Base-by-base conservation (phyloP, 169 alveolate genomes). In the Cyclospora cayetanensis region DNA sequence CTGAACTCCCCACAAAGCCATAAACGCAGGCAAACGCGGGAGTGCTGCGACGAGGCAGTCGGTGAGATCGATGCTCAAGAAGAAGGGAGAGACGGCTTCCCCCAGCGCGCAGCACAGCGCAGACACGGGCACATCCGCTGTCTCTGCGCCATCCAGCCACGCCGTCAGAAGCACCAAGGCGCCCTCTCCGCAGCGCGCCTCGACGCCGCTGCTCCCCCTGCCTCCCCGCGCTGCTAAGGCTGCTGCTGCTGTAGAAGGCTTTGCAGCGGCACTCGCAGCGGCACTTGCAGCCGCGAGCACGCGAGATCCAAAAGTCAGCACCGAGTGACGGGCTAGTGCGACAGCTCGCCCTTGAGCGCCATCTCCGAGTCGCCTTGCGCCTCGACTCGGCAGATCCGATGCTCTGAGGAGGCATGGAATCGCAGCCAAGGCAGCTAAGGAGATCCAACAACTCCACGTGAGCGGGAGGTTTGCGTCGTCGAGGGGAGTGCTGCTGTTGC, bases 1-100 rank as follows among this genome's bases (percentile, higher is more conserved):
- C 84, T 37, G 84, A 15, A 84, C 65, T 39, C 82, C 70, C 91
- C 91, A 84, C 9, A 84, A 82, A 27, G 41, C 80, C 91, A 84
- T 84, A 63, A 53, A 84, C 0, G 91, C 43, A 22, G 91, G 50
- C 42, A 84, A 31, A 2, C 65, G 68, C 4, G 79, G 91, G 0
- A 84, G 63, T 5, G 91, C 91, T 29, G 91, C 91, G 43, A 84
- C 91, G 2, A 84, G 66, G 52, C 91, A 84, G 43, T 84, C 91
- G 25, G 91, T 84, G n/a, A 60, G 25, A n/a, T 65, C 79, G 1
- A 66, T 20, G 1, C 25, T 43, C 11, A 37, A n/a, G 0, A 46
- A 42, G 2, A 55, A 50, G 22, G 29, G 60, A 12, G 60, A n/a
- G 1, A 55, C 25, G 68, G 34, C 43, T 9, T 31, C 12, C 25